Evolutionary conservation across 2,329 filamentous ascomycete species (phyloP).

Genomic region (Xylaria sp.): DNA sequence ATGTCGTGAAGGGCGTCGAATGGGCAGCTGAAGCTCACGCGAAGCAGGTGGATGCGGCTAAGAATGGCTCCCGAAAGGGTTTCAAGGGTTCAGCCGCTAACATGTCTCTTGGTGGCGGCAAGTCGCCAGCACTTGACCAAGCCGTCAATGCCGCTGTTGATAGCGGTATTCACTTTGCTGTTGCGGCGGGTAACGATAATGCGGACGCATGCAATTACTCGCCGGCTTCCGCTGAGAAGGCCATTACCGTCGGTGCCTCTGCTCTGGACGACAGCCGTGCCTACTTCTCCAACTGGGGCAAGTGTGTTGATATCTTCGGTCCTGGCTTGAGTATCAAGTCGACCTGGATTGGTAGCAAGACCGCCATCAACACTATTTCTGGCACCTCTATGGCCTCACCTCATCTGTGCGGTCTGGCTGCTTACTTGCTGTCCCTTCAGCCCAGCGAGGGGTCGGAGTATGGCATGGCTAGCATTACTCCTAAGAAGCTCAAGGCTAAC

Average conservation of each 20-base stretch:
- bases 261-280: slow-evolving; percentile 93
- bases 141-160: slow-evolving; percentile 93
- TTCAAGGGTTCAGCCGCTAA: slow-evolving; percentile 99
- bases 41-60: slow-evolving; percentile 76
- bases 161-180: slow-evolving; percentile 94
- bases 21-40: slow-evolving; percentile 84
- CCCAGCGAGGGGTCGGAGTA: slow-evolving; percentile 89
- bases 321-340: slow-evolving; percentile 96
- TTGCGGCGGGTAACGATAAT: slow-evolving; percentile 98
- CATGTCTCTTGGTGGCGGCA: slow-evolving; percentile 98
- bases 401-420: slow-evolving; percentile 93
- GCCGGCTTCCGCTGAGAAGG: slow-evolving; percentile 87
- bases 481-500: slow-evolving; percentile 90
- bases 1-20: slow-evolving; percentile 98
- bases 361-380: slow-evolving; percentile 98
- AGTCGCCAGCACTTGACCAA: slow-evolving; percentile 87
- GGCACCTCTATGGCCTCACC: slow-evolving; percentile 99
- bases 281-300: slow-evolving; percentile 99
- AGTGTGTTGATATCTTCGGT: slow-evolving; percentile 99
- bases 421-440: slow-evolving; percentile 97
- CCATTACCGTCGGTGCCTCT: slow-evolving; percentile 94
- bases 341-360: slow-evolving; percentile 97
- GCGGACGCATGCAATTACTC: slow-evolving; percentile 99
- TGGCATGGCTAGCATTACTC: slow-evolving; percentile 85
- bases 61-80: slow-evolving; percentile 88